Evolutionary conservation across 352 stramenopile species (phyloP), one percentile per base, ranked within the genome.

Genomic region (Plasmopara halstedii): DNA sequence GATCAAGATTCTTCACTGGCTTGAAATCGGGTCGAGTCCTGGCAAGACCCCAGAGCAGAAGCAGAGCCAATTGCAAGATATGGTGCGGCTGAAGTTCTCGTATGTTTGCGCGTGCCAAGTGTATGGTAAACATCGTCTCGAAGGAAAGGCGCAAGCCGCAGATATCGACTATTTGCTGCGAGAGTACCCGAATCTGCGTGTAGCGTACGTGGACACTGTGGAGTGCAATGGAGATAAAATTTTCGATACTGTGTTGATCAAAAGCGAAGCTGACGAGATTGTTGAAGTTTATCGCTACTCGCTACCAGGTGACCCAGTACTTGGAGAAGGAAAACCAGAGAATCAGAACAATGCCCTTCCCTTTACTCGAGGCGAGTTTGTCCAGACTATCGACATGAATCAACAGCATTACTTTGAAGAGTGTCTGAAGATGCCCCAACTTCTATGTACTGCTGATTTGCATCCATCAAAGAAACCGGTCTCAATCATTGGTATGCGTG

Each of bases 331-430:
- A 27, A 92, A 92, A 49, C 78, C 78, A 11, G 78, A 90, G 50
- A 92, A 92, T 64, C 81, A 92, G 56, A 92, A 92, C 62, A 88
- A 90, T 35, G 81, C 76, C 4, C 51, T 76, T 9, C 66, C 71
- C 23, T 92, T 92, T 49, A 89, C 81, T 6, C 78, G 78, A 33
- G 81, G 81, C 33, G 81, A 92, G 58, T 89, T 87, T 22, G 56
- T 92, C 19, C 81, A 92, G 65, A 88, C 78, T n/a, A 92, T 92
- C 23, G 81, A 92, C 69, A 89, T 89, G 81, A 92, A 92, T 59
- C 81, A 92, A 62, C 66, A 92, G 34, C 73, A 88, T 53, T 89
- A 89, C 62, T 88, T 90, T 42, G 81, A 92, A 49, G 78, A 90
- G 48, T 88, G 76, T 53, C 37, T 92, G 31, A 92, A 90, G 71